phyloP scores from a whole-genome alignment of 768 basidiomycete species.

The Tylopilus sp. region DNA sequence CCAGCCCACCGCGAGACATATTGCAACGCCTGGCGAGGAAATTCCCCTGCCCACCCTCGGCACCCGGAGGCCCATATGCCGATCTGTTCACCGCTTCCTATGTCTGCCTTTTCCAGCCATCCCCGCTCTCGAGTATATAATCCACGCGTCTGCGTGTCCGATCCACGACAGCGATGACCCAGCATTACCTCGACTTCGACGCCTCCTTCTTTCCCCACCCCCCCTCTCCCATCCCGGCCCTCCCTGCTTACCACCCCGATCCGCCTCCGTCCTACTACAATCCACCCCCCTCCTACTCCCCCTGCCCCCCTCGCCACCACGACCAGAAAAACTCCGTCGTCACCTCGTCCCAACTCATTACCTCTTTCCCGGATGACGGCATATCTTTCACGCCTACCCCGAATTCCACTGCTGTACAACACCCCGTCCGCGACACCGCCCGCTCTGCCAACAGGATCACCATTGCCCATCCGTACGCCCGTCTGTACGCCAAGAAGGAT shows the following conservation, averaged over 20 bases:
- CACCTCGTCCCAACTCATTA: conserved; percentile 1
- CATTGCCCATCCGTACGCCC: conserved; percentile 66
- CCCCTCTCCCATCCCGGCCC: conserved; percentile 1
- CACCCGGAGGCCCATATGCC: conserved; percentile 10
- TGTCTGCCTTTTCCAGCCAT: conserved; percentile 13
- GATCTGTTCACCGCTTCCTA: conserved; percentile 17
- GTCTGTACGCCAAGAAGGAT: conserved; percentile 62
- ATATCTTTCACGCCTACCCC: conserved; percentile 15
- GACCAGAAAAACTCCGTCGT: conserved; percentile 1
- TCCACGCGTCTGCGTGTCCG: not conserved
- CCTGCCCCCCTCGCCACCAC: not conserved
- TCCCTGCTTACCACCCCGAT: conserved; percentile 8
- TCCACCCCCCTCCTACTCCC: not conserved
- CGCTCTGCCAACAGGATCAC: conserved; percentile 26
- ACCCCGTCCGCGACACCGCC: conserved; percentile 14
- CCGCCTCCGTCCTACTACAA: conserved; percentile 6
- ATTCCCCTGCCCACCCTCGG: not conserved
- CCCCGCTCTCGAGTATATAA: conserved; percentile 16
- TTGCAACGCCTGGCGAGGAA: too few species aligned
- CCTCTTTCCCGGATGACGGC: conserved; percentile 23
- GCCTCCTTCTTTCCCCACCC: not conserved
- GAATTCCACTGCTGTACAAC: conserved; percentile 6
- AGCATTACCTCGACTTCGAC: conserved; percentile 15
- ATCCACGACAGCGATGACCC: conserved; percentile 15
- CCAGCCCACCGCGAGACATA: too few species aligned